Evolutionary conservation across 1,284 basidiomycete species (phyloP).

Genomic region (Exobasidium cylindrosporum): DNA sequence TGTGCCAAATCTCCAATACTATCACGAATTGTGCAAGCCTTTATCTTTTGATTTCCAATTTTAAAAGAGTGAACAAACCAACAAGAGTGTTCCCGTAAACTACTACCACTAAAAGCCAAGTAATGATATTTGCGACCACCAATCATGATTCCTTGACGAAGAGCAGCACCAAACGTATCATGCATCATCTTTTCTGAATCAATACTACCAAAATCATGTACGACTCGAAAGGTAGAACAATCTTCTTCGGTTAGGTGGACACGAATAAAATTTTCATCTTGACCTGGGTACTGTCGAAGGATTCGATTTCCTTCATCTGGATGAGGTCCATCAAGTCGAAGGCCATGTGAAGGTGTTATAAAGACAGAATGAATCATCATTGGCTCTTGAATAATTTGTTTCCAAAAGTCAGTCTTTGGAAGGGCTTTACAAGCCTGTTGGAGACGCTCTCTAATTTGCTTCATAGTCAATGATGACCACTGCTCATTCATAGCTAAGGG

Average conservation of each 20-base stretch:
- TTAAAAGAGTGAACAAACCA: conserved; percentile 63
- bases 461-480: background rate
- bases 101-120: conserved; percentile 70
- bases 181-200: conserved; percentile 6
- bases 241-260: conserved; percentile 4
- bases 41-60: conserved; percentile 58
- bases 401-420: background rate
- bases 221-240: conserved; percentile 4
- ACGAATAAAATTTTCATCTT: conserved; percentile 7
- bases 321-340: conserved; percentile 1
- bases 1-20: conserved; percentile 68
- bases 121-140: conserved; percentile 70
- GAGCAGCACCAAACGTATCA: conserved; percentile 63
- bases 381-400: background rate
- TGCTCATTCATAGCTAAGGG: background rate
- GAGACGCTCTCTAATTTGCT: background rate
- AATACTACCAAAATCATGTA: background rate
- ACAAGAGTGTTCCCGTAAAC: conserved; percentile 69
- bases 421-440: background rate
- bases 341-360: conserved; percentile 6
- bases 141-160: conserved; percentile 68
- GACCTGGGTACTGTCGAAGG: conserved; percentile 6
- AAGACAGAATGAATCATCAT: background rate
- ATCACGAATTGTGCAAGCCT: conserved; percentile 63
- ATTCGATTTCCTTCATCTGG: conserved; percentile 12